Base-by-base conservation (phyloP, 1,284 basidiomycete species). In the Rhodotorula sp. region DNA sequence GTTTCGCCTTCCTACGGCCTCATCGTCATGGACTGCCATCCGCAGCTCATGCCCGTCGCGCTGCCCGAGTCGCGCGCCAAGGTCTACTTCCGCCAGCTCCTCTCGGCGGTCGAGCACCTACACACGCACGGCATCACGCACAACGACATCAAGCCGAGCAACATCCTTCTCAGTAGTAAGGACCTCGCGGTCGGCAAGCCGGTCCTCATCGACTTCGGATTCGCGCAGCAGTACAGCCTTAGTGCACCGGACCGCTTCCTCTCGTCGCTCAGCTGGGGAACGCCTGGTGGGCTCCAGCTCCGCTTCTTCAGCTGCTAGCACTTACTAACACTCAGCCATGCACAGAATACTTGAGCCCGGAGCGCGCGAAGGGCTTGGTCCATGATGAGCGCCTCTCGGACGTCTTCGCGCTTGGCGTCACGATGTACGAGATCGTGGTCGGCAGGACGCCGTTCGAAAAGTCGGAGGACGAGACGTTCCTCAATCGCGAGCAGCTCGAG, bases 361-460 rank as follows among this genome's bases (percentile, higher is more conserved):
- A 94, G 80, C 88, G 94, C 15, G 92, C 94, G 2, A 86, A 88
- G 56, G 92, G 92, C 6, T 84, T 90, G 61, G 87, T 87, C 8
- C 94, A 97, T 77, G 94, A 97, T 79, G 96, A 94, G 61, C 89
- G 94, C 66, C 90, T 92, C 80, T 90, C 91, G 0, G 94, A 97
- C 78, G 86, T 97, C 51, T 97, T 93, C 92, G 90, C 94, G 6
- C 87, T 97, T 1, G 94, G 94, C 15, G 85, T 97, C 46, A 92
- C 94, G 0, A 90, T 96, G 81, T 97, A 94, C 80, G 94, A 97
- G 81, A 90, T 97, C 71, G 86, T 97, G 36, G 84, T 90, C 41
- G 94, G 94, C 0, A 86, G 94, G 25, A 97, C 94, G 7, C 94
- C 94, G 2, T 97, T 97, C 79, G 94, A 97, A 80, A 81, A 88